These are phyloP conservation scores for Beauveria brongniartii DNA, from an alignment of 2,329 filamentous ascomycete species.

Conservation along the genomic window DNA sequence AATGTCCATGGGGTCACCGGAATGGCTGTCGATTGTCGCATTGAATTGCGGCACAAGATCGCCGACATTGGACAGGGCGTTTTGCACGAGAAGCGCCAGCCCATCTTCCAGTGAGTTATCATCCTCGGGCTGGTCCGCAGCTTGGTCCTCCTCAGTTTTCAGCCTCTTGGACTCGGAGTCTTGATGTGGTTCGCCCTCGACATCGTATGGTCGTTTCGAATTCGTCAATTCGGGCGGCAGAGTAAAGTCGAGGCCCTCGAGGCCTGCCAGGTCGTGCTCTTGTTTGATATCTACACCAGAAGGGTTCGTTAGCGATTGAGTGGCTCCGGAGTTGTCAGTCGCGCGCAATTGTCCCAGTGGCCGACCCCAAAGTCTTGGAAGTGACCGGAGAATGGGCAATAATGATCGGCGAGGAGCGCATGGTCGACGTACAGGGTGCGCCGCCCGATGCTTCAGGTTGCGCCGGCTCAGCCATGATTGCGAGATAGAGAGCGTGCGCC, in stretches of 20 bases:
- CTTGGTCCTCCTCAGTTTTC: not conserved
- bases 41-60: constrained; percentile 29
- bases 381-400: not conserved
- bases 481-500: constrained; percentile 15
- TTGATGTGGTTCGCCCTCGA: constrained; percentile 18
- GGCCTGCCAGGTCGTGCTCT: constrained; percentile 23
- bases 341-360: not conserved
- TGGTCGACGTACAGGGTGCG: constrained; percentile 27
- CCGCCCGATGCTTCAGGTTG: constrained; percentile 26
- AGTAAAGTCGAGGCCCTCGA: constrained; percentile 28
- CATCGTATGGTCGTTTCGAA: constrained; percentile 30
- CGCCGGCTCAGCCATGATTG: constrained; percentile 34
- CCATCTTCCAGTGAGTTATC: constrained; percentile 25
- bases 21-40: constrained; percentile 19
- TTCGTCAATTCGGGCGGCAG: constrained; percentile 25
- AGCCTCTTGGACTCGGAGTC: constrained; percentile 15
- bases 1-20: constrained; percentile 24
- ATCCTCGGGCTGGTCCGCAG: not conserved
- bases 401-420: not conserved
- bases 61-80: constrained; percentile 32
- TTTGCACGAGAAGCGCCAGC: constrained; percentile 31
- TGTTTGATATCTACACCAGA: constrained; percentile 28
- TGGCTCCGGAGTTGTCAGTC: not conserved
- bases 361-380: not conserved
- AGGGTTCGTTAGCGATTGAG: constrained; percentile 19